Conservation (phyloP, 371 early-diverging fungal genomes). For the Smittium culicis region DNA sequence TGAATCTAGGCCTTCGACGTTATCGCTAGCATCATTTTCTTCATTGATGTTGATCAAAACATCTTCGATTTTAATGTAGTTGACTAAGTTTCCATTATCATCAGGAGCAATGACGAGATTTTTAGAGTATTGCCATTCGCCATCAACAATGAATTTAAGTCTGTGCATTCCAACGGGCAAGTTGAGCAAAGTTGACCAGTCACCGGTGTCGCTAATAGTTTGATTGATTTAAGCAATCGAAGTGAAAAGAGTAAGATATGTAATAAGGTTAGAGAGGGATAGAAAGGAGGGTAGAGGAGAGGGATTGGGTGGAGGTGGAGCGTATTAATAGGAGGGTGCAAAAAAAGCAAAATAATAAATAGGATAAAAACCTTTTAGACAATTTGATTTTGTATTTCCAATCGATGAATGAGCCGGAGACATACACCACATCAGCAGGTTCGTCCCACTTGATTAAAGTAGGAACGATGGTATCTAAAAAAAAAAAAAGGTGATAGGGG, state of each 20-base stretch:
- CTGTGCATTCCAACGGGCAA: constrained; percentile 86
- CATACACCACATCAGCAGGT: constrained; percentile 71
- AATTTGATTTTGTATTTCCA: constrained; percentile 89
- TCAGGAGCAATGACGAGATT: constrained; percentile 83
- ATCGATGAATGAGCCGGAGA: constrained; percentile 94
- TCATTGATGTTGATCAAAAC: constrained; percentile 19
- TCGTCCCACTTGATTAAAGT: constrained; percentile 85
- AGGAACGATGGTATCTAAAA: constrained; percentile 30
- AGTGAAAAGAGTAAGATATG: not conserved
- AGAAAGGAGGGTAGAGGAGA: no score
- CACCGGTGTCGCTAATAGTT: constrained; percentile 11
- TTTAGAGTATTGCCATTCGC: constrained; percentile 90
- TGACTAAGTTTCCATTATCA: constrained; percentile 87
- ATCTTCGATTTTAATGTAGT: constrained; percentile 69
- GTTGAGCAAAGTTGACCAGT: constrained; percentile 46
- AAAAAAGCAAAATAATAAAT: no score
- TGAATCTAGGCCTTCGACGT: constrained; percentile 31
- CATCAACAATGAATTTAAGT: constrained; percentile 94
- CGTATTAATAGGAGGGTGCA: no score
- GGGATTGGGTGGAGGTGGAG: no score
- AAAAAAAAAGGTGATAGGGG: constrained; percentile 7
- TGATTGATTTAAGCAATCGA: constrained; percentile 10
- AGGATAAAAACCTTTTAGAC: constrained; percentile 38
- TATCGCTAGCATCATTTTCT: constrained; percentile 27
- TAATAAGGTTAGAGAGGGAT: constrained; percentile 28